A percentile compares a stretch with the other conserved stretches of the same genome.
These are phyloP conservation scores for Leishmania mexicana DNA, from an alignment of 208 protist genomes.

Conservation along the genomic window DNA sequence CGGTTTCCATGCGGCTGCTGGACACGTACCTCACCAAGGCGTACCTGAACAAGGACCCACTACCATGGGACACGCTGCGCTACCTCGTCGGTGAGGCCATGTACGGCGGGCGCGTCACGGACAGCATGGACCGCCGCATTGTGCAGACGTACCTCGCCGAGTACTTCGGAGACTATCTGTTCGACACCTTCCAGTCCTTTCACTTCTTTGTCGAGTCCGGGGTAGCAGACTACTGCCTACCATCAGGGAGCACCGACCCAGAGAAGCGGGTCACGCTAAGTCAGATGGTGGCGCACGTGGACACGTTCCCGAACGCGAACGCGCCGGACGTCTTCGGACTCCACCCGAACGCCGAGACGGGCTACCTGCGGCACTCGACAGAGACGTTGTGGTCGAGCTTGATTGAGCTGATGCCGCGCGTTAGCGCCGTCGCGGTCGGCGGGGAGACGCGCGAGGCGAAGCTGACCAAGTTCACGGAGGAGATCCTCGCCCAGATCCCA, in stretches of 20 bases:
- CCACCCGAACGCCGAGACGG: conserved; percentile 99
- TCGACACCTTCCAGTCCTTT: conserved; percentile 99
- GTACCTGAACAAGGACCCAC: conserved; percentile 91
- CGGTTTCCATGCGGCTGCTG: conserved; percentile 96
- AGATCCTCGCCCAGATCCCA: conserved; percentile 93
- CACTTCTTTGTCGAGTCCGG: conserved; percentile 95
- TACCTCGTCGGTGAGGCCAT: conserved; percentile 99
- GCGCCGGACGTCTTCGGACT: conserved; percentile 98
- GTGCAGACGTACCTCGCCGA: conserved; percentile 99
- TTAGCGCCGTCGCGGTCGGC: conserved; percentile 41
- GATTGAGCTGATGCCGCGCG: conserved; percentile 96
- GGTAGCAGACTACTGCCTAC: conserved; percentile 92
- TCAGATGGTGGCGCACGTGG: conserved; percentile 93
- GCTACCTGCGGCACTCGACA: conserved; percentile 95
- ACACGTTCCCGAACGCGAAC: conserved; percentile 94
- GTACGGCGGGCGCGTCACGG: conserved; percentile 99
- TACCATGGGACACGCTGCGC: conserved; percentile 98
- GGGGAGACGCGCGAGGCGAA: conserved; percentile 89
- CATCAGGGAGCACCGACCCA: conserved; percentile 70
- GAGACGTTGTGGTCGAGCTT: conserved; percentile 95
- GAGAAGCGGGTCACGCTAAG: conserved; percentile 70
- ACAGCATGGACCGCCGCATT: conserved; percentile 97
- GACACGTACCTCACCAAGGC: conserved; percentile 98
- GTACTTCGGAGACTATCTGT: conserved; percentile 99
- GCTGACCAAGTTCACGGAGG: conserved; percentile 87